A percentile compares a stretch with the other conserved stretches of the same genome.
phyloP scores from a whole-genome alignment of 352 stramenopile species.

The Phytophthora sp. region DNA sequence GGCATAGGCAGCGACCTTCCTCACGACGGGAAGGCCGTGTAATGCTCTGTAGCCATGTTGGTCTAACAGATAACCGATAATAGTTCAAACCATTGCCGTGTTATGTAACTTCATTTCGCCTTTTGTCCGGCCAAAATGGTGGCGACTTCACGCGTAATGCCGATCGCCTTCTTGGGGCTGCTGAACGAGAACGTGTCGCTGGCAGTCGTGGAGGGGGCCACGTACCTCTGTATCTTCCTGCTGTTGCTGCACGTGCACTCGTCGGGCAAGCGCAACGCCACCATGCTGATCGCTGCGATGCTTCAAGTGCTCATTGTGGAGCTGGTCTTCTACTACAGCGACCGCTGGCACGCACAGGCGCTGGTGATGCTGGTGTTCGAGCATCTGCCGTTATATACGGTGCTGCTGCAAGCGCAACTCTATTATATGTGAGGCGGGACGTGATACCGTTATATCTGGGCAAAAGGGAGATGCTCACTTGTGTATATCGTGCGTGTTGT shows the following conservation, averaged over 20 bases:
- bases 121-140: slow-evolving; percentile 30
- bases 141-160: slow-evolving; percentile 57
- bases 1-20: slow-evolving; percentile 19
- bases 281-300: slow-evolving; percentile 53
- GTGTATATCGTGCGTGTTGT: no score
- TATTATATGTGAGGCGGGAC: slow-evolving; percentile 72
- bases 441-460: background rate
- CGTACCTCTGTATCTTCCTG: slow-evolving; percentile 67
- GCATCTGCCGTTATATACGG: slow-evolving; percentile 62
- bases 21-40: slow-evolving; percentile 42
- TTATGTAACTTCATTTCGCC: slow-evolving; percentile 14
- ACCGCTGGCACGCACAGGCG: slow-evolving; percentile 75
- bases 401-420: slow-evolving; percentile 73
- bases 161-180: slow-evolving; percentile 68
- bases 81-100: slow-evolving; percentile 14
- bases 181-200: slow-evolving; percentile 84
- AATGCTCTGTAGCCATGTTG: slow-evolving; percentile 29
- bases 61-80: slow-evolving; percentile 26
- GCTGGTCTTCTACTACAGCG: slow-evolving; percentile 65
- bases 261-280: slow-evolving; percentile 77
- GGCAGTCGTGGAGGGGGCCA: slow-evolving; percentile 62
- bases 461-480: background rate
- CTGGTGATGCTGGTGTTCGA: slow-evolving; percentile 72
- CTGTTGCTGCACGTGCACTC: slow-evolving; percentile 80
- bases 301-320: slow-evolving; percentile 65